Conservation (phyloP, 1,139 yeast species). For the Torulaspora pretoriensis region DNA sequence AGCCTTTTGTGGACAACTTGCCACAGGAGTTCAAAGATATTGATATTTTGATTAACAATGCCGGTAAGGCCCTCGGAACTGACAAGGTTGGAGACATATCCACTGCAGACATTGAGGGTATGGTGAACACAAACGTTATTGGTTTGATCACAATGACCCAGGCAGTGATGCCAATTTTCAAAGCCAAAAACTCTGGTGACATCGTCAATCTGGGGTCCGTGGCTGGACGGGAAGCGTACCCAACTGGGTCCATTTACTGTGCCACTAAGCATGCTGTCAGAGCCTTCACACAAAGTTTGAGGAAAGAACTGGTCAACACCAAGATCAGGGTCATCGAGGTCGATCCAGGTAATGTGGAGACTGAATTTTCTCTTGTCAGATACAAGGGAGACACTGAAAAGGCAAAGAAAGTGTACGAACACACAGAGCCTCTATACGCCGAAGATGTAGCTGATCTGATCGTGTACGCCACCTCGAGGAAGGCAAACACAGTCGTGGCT, state of each 20-base stretch:
- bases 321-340: slow-evolving; percentile 75
- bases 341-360: slow-evolving; percentile 86
- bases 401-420: slow-evolving; percentile 71
- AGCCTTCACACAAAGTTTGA: slow-evolving; percentile 68
- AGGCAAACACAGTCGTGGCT: slow-evolving; percentile 71
- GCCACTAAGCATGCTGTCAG: slow-evolving; percentile 82
- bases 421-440: slow-evolving; percentile 68
- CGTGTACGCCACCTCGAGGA: slow-evolving; percentile 66
- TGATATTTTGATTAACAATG: slow-evolving; percentile 72
- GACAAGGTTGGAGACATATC: slow-evolving; percentile 59
- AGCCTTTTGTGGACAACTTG: slow-evolving; percentile 46
- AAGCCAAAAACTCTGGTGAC: slow-evolving; percentile 58
- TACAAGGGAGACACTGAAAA: slow-evolving; percentile 64
- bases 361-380: slow-evolving; percentile 77
- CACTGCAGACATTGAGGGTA: slow-evolving; percentile 53
- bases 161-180: slow-evolving; percentile 57
- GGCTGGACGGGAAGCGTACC: slow-evolving; percentile 85
- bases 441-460: slow-evolving; percentile 80
- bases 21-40: slow-evolving; percentile 55
- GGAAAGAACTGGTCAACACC: slow-evolving; percentile 74
- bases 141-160: slow-evolving; percentile 72
- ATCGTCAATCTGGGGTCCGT: slow-evolving; percentile 80
- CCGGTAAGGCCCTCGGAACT: slow-evolving; percentile 74
- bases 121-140: slow-evolving; percentile 69
- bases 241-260: slow-evolving; percentile 83